phyloP scores from a whole-genome alignment of 1,139 yeast species.

The Taphrina wiesneri region DNA sequence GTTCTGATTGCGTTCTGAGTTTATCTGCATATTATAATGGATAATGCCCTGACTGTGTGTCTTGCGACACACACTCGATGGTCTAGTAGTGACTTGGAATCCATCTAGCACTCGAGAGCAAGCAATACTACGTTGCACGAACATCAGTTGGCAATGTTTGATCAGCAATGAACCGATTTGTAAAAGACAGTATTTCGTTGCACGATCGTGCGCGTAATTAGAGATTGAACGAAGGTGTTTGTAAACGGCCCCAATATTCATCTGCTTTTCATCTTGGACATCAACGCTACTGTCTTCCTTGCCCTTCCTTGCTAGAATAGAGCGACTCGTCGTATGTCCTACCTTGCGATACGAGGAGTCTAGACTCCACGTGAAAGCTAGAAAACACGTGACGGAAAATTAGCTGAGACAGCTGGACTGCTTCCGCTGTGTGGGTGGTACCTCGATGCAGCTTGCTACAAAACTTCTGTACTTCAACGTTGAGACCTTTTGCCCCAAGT shows the following conservation, averaged over 20 bases:
- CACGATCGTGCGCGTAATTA: too few relatives aligned
- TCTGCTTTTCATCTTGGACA: too few relatives aligned
- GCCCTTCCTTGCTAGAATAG: too few relatives aligned
- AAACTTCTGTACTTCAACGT: not conserved
- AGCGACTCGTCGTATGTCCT: not conserved
- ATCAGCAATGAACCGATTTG: too few relatives aligned
- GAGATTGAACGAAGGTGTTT: too few relatives aligned
- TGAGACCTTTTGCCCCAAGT: not conserved
- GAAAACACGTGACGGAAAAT: not conserved
- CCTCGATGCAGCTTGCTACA: not conserved
- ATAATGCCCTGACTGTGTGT: not conserved
- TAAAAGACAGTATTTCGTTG: too few relatives aligned
- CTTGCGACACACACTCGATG: not conserved
- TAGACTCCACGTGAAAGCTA: not conserved
- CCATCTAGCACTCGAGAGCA: too few relatives aligned
- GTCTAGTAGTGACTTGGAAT: too few relatives aligned
- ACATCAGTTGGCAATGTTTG: too few relatives aligned
- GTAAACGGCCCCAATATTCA: too few relatives aligned
- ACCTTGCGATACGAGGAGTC: not conserved
- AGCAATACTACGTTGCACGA: too few relatives aligned
- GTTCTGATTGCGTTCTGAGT: slow-evolving; percentile 46
- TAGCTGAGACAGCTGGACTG: not conserved
- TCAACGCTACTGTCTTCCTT: too few relatives aligned
- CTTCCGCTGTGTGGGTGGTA: not conserved
- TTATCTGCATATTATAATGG: not conserved